Evolutionary conservation across 2,329 filamentous ascomycete species (phyloP), one percentile per base, ranked within the genome.

Genomic region (Curvularia sp.): DNA sequence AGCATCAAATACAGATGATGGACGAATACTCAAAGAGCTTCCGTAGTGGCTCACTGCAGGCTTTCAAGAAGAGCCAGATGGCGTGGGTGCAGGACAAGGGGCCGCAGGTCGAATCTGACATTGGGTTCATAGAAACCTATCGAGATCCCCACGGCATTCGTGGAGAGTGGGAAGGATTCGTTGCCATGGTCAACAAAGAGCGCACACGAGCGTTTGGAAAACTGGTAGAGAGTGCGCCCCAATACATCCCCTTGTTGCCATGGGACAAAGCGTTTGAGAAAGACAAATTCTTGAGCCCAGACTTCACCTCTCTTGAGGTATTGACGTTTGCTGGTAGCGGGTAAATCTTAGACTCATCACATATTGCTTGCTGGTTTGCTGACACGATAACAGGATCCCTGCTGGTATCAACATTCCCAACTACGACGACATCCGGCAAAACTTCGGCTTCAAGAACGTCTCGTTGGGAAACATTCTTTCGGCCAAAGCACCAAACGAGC

Each of bases 281-380:
- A 79, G 93, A 97, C 81, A 93, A 90, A 72, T 99, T 99, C 78
- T 80, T 96, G 35, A 94, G 92, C 52, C 95, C 95, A 0, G 95
- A 99, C 76, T 99, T 99, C 74, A 98, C 95, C 0, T 95, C 91
- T 9, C 84, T 98, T 1, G 95, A 99, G 76, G 93, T 97, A 2
- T 79, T 97, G 60, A 92, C 90, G 0, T 97, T 97, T 68, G 85
- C 86, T 22, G 84, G 85, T 8, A 85, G 83, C 53, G 86, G 85
- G 57, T 75, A 57, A 61, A 72, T 66, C 3, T 47, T 18, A 2
- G 28, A 8, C 2, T 13, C 8, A 1, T n/a, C 6, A 18, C 5
- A 20, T 6, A 5, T 5, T n/a, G 12, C 15, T 9, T 13, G 3
- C 12, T 5, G 2, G 18, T 22, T 18, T 26, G 9, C 52, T 66